Evolutionary conservation across 176 grass and related monocot species (phyloP).

Genomic region (Ampelocalamus luodianensis): DNA sequence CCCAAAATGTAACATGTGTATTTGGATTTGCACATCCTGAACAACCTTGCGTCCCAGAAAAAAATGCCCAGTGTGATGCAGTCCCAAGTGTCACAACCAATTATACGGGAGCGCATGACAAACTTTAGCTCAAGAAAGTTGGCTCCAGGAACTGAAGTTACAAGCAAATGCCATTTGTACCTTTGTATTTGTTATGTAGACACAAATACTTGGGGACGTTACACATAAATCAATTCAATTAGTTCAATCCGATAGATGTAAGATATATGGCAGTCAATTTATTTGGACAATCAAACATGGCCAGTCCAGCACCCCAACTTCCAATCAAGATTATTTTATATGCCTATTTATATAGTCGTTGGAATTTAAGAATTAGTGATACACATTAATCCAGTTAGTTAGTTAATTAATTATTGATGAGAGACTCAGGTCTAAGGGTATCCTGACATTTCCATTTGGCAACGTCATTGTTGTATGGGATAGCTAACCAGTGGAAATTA

Average conservation of each 20-base stretch:
- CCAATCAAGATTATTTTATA: not conserved
- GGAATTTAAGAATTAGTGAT: not conserved
- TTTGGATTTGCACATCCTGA: not conserved
- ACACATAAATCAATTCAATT: not conserved
- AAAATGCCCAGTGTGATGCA: not conserved
- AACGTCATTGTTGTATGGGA: not conserved
- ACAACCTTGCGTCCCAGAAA: not conserved
- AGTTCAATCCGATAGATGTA: not conserved
- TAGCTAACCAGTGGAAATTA: not conserved
- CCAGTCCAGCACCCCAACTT: not conserved
- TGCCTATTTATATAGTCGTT: not conserved
- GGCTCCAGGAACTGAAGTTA: not conserved
- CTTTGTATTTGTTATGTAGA: not conserved
- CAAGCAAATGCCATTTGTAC: not conserved
- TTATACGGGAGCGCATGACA: not conserved
- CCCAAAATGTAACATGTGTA: conserved; percentile 5
- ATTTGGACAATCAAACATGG: not conserved
- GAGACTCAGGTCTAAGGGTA: not conserved
- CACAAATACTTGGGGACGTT: not conserved
- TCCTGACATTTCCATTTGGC: not conserved
- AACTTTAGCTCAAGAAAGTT: not conserved
- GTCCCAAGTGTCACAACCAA: not conserved
- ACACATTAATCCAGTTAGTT: not conserved
- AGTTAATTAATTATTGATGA: not conserved
- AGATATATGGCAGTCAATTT: not conserved